phyloP scores from a whole-genome alignment of 176 grass and related monocot genomes.

The Oryza australiensis region DNA sequence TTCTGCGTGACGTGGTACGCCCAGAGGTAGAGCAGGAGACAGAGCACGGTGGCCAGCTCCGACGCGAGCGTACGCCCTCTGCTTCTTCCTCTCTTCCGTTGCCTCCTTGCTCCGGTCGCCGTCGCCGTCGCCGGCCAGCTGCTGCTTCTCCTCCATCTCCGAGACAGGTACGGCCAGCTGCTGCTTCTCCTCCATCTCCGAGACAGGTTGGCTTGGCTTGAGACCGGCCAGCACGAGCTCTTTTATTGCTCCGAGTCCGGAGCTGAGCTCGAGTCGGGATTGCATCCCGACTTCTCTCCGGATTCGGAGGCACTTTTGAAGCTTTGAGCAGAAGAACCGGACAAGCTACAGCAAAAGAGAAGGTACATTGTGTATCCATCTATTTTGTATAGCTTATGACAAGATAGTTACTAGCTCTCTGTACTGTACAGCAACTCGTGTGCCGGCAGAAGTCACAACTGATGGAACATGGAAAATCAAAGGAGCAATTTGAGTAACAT shows the following conservation, averaged over 20 bases:
- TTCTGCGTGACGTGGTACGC: not conserved
- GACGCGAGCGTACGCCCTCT: not conserved
- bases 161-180: not conserved
- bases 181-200: not conserved
- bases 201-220: not conserved
- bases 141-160: not conserved
- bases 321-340: not conserved
- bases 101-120: not conserved
- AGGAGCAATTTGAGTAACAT: constrained; percentile 2
- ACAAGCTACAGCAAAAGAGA: not conserved
- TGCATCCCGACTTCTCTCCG: not conserved
- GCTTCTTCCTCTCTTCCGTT: not conserved
- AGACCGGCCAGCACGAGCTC: too few relatives aligned
- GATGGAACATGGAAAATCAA: constrained; percentile 27
- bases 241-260: not conserved
- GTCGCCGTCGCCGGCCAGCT: not conserved
- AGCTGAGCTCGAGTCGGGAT: not conserved
- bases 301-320: not conserved
- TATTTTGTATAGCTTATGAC: constrained; percentile 39
- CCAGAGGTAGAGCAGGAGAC: constrained; percentile 15
- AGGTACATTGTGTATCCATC: constrained; percentile 2
- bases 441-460: constrained; percentile 34
- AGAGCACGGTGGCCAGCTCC: not conserved
- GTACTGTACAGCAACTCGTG: constrained; percentile 36
- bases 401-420: constrained; percentile 29